These are phyloP conservation scores for Cercospora janseana DNA, from an alignment of 2,329 filamentous ascomycete genomes.

Conservation along the genomic window DNA sequence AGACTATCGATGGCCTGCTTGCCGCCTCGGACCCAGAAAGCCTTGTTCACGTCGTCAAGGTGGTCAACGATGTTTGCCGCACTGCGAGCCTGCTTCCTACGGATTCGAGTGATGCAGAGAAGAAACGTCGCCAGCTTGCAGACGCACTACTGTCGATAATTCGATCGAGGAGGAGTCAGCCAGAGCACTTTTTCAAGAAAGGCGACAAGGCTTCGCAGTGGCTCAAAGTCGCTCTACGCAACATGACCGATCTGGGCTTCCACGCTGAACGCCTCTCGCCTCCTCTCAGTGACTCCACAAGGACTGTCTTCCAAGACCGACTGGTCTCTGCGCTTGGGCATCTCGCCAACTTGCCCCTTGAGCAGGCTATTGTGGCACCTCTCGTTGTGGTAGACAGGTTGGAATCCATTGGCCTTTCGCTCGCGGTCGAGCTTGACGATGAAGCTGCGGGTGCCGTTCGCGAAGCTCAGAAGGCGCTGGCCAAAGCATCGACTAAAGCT, in stretches of 20 bases:
- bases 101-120: constrained; percentile 48
- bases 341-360: constrained; percentile 41
- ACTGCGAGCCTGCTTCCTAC: constrained; percentile 42
- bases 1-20: constrained; percentile 73
- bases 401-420: constrained; percentile 15
- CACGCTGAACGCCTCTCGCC: constrained; percentile 28
- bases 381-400: constrained; percentile 23
- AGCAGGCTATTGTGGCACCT: constrained; percentile 26
- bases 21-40: constrained; percentile 55
- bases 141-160: constrained; percentile 54
- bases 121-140: constrained; percentile 52
- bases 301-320: constrained; percentile 54
- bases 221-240: constrained; percentile 25
- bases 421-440: constrained; percentile 20
- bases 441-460: constrained; percentile 21
- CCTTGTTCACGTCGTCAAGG: constrained; percentile 52
- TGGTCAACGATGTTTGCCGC: constrained; percentile 49
- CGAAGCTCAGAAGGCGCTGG: constrained; percentile 25
- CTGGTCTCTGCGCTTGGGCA: constrained; percentile 56
- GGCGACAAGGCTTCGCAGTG: constrained; percentile 33
- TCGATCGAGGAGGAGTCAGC: constrained; percentile 38
- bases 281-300: constrained; percentile 47
- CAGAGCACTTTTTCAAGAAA: constrained; percentile 29
- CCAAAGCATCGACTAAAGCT: constrained; percentile 25
- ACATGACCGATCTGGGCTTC: constrained; percentile 32